Percentiles rank a stretch among this genome's conserved stretches.
Conservation (phyloP, 148 eudicot genomes). For the Agrostemma githago region DNA sequence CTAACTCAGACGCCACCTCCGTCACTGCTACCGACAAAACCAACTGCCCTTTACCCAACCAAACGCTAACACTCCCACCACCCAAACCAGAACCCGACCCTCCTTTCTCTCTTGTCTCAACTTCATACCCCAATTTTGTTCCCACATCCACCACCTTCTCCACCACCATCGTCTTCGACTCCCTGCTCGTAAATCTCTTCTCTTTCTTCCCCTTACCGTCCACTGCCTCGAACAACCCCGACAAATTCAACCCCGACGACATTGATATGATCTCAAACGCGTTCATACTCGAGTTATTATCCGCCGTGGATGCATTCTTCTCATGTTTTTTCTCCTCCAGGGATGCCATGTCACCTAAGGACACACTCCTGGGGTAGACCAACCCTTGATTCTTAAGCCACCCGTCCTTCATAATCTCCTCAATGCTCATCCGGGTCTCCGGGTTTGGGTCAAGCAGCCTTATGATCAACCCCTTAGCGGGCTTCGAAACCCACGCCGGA, state of each 20-base stretch:
- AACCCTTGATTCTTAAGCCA: constrained; percentile 51
- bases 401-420: constrained; percentile 34
- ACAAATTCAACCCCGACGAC: constrained; percentile 69
- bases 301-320: background rate
- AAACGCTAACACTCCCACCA: constrained; percentile 26
- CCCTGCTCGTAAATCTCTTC: constrained; percentile 49
- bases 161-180: constrained; percentile 34
- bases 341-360: constrained; percentile 30
- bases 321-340: constrained; percentile 31
- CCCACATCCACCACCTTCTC: constrained; percentile 53
- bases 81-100: background rate
- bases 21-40: constrained; percentile 37
- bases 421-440: constrained; percentile 43
- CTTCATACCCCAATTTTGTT: constrained; percentile 44
- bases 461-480: constrained; percentile 40
- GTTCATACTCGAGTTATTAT: constrained; percentile 32
- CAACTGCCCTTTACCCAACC: constrained; percentile 50
- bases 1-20: constrained; percentile 47
- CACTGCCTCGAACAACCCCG: constrained; percentile 46
- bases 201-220: constrained; percentile 27
- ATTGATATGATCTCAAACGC: constrained; percentile 79
- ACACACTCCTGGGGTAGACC: constrained; percentile 22
- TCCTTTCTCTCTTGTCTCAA: constrained; percentile 42
- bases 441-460: constrained; percentile 74
- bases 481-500: constrained; percentile 46